These are phyloP conservation scores for Trifolium fragiferum DNA, from an alignment of 306 rosid genomes.

Conservation along the genomic window DNA sequence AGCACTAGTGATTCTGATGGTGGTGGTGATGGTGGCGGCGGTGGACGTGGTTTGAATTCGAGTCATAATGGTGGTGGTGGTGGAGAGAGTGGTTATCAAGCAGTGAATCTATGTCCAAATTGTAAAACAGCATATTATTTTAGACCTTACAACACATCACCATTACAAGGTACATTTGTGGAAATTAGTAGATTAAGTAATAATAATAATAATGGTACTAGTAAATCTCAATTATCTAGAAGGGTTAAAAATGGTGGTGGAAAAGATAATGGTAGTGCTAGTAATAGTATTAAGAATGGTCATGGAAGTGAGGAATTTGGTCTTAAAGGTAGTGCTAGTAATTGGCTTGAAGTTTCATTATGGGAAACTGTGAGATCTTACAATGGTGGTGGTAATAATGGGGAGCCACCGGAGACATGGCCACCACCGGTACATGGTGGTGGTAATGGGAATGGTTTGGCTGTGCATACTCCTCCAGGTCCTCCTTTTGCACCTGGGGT, in stretches of 20 bases:
- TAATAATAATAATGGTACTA: constrained; percentile 19
- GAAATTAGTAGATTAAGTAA: constrained; percentile 74
- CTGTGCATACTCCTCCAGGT: constrained; percentile 89
- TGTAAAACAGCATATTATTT: constrained; percentile 89
- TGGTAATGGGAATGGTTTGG: constrained; percentile 64
- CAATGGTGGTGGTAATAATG: constrained; percentile 48
- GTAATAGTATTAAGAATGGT: constrained; percentile 41
- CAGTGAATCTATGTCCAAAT: constrained; percentile 83
- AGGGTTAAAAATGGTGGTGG: constrained; percentile 48
- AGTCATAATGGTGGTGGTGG: constrained; percentile 31
- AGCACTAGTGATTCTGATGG: constrained; percentile 12
- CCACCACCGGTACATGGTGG: constrained; percentile 53
- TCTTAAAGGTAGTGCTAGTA: constrained; percentile 35
- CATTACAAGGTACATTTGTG: constrained; percentile 84
- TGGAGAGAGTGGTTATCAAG: constrained; percentile 54
- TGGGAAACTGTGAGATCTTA: constrained; percentile 65
- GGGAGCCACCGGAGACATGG: constrained; percentile 81
- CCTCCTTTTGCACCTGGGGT: constrained; percentile 87
- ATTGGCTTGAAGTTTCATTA: constrained; percentile 58
- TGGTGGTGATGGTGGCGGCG: neutral
- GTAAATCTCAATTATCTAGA: constrained; percentile 46
- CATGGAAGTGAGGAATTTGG: constrained; percentile 42
- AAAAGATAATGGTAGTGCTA: constrained; percentile 33
- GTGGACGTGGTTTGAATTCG: neutral
- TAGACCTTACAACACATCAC: constrained; percentile 67